Evolutionary conservation across 106 monocot genomes (phyloP).

Genomic region (Acorus calamus): DNA sequence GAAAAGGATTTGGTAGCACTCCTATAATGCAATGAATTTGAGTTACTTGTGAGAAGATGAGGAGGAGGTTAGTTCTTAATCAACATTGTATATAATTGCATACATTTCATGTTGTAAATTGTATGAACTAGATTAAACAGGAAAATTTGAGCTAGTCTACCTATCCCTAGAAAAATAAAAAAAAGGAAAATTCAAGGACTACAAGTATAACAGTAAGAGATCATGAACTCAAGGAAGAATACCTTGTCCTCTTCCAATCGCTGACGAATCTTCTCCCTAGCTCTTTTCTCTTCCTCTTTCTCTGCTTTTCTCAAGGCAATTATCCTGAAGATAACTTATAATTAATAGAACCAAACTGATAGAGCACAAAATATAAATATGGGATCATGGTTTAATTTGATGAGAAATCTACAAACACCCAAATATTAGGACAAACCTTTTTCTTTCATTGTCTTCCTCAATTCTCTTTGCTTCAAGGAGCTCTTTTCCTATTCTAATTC

Average conservation of each 20-base stretch:
- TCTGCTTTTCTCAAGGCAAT: slow-evolving; percentile 68
- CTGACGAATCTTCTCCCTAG: slow-evolving; percentile 93
- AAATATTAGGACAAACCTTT: slow-evolving; percentile 36
- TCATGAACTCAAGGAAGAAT: too few relatives aligned
- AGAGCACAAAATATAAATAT: too few relatives aligned
- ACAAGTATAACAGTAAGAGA: too few relatives aligned
- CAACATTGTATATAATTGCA: too few relatives aligned
- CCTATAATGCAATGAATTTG: too few relatives aligned
- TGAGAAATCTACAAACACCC: too few relatives aligned
- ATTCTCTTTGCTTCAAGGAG: slow-evolving; percentile 89
- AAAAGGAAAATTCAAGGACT: slow-evolving; percentile 2
- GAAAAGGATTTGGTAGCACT: too few relatives aligned
- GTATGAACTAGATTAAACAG: too few relatives aligned
- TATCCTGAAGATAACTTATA: slow-evolving; percentile 31
- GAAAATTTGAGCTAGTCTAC: background rate
- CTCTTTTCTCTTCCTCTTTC: slow-evolving; percentile 97
- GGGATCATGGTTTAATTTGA: too few relatives aligned
- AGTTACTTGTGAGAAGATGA: too few relatives aligned
- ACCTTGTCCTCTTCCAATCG: slow-evolving; percentile 90
- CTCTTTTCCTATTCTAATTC: slow-evolving; percentile 89
- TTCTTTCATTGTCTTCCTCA: slow-evolving; percentile 95
- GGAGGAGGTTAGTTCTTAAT: too few relatives aligned
- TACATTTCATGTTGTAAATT: too few relatives aligned
- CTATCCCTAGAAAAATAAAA: slow-evolving; percentile 1
- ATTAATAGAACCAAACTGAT: background rate